phyloP scores from a whole-genome alignment of 2,329 filamentous ascomycete genomes.

The Trichoderma endophyticum region DNA sequence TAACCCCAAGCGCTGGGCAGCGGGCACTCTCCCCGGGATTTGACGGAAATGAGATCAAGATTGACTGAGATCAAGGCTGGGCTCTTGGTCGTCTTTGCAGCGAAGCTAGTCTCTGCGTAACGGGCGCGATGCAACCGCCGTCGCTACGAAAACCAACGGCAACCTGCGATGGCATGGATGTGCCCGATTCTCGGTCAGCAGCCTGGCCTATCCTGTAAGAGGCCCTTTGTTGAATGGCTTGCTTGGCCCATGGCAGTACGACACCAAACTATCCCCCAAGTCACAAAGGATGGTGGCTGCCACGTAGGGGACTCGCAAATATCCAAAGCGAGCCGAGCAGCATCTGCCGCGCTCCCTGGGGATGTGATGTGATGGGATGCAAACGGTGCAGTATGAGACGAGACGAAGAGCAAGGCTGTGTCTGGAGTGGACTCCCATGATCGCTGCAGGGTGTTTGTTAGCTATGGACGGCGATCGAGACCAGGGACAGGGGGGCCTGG shows the following conservation, averaged over 20 bases:
- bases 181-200: neutral
- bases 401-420: neutral
- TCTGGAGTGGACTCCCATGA: neutral
- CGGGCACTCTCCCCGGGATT: slow-evolving; percentile 7
- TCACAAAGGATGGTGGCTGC: neutral
- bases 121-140: slow-evolving; percentile 6
- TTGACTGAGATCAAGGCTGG: neutral
- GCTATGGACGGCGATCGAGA: neutral
- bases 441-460: slow-evolving; percentile 8
- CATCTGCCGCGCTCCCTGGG: neutral
- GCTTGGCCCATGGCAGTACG: neutral
- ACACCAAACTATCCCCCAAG: neutral
- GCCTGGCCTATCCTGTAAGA: neutral
- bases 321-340: slow-evolving; percentile 2
- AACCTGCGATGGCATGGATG: neutral
- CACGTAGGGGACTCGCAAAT: neutral
- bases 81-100: neutral
- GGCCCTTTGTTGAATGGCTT: neutral
- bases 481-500: neutral
- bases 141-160: neutral
- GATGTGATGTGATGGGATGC: neutral
- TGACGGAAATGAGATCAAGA: slow-evolving; percentile 15
- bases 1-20: slow-evolving; percentile 13
- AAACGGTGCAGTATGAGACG: neutral
- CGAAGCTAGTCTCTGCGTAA: neutral